These are phyloP conservation scores for Dalbergia oliveri DNA, from an alignment of 306 rosid genomes.

Conservation along the genomic window DNA sequence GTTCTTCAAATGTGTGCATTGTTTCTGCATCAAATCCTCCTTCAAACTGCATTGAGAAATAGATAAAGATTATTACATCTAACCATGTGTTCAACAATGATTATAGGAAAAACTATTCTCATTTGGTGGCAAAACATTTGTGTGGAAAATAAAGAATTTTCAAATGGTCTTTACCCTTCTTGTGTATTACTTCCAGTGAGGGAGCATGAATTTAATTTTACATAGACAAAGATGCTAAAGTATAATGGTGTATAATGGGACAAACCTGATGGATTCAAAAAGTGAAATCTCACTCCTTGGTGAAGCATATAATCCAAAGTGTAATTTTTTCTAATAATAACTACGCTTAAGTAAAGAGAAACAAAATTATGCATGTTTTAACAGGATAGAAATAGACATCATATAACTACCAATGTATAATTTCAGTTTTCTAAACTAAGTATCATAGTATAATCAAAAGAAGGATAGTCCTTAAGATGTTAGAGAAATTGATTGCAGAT, in stretches of 20 bases:
- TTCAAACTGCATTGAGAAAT: constrained; percentile 76
- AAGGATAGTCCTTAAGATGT: too few species aligned
- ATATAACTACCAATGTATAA: too few species aligned
- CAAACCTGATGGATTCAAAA: constrained; percentile 95
- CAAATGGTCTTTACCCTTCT: too few species aligned
- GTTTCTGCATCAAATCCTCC: constrained; percentile 99
- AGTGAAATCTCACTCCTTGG: constrained; percentile 98
- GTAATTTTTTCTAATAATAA: constrained; percentile 83
- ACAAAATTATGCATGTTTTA: too few species aligned
- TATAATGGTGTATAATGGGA: too few species aligned
- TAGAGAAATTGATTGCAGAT: too few species aligned
- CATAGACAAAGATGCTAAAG: constrained; percentile 14
- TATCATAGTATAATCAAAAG: too few species aligned
- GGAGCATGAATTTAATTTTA: background rate
- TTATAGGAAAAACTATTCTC: background rate
- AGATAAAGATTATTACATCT: constrained; percentile 31
- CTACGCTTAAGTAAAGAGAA: constrained; percentile 81
- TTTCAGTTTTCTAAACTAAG: too few species aligned
- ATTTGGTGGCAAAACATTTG: background rate
- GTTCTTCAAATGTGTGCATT: constrained; percentile 95
- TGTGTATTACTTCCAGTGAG: too few species aligned
- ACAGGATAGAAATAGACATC: too few species aligned
- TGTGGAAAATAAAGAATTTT: too few species aligned
- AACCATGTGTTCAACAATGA: background rate
- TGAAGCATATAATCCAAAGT: constrained; percentile 98